Evolutionary conservation across 2,329 filamentous ascomycete species (phyloP).

Genomic region (Phaeosphaeria sp.): DNA sequence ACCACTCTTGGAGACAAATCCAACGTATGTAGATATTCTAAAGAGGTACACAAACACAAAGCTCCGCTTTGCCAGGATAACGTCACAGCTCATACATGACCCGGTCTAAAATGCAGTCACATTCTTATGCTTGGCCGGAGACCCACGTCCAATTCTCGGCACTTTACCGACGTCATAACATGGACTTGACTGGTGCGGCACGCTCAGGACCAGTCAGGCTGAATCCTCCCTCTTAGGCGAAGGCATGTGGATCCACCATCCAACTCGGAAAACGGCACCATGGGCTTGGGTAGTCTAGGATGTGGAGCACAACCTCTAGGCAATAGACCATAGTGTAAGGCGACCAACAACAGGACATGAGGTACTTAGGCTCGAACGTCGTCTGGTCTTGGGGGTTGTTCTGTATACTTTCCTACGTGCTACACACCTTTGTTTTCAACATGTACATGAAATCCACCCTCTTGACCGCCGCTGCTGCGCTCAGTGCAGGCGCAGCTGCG

Average conservation of each 20-base stretch:
- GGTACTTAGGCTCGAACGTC: not conserved
- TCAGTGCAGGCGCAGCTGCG: not conserved
- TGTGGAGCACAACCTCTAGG: not conserved
- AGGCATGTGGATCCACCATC: not conserved
- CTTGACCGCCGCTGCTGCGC: not conserved
- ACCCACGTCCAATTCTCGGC: not conserved
- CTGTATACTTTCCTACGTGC: too few species aligned
- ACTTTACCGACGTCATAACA: not conserved
- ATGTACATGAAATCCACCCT: not conserved
- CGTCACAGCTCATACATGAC: not conserved
- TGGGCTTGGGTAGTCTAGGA: not conserved
- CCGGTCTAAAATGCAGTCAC: not conserved
- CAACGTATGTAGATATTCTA: not conserved
- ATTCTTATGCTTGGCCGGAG: not conserved
- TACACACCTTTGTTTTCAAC: not conserved
- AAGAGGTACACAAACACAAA: not conserved
- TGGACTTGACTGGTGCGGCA: not conserved
- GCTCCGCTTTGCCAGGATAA: not conserved
- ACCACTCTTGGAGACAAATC: not conserved
- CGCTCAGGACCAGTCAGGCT: not conserved
- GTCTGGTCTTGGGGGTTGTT: too few species aligned
- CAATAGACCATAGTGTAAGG: not conserved
- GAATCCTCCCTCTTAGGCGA: not conserved
- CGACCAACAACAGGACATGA: not conserved
- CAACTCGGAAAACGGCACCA: not conserved